Conservation (phyloP, 2,329 filamentous ascomycete species). For the Teratosphaeriaceae sp. region DNA sequence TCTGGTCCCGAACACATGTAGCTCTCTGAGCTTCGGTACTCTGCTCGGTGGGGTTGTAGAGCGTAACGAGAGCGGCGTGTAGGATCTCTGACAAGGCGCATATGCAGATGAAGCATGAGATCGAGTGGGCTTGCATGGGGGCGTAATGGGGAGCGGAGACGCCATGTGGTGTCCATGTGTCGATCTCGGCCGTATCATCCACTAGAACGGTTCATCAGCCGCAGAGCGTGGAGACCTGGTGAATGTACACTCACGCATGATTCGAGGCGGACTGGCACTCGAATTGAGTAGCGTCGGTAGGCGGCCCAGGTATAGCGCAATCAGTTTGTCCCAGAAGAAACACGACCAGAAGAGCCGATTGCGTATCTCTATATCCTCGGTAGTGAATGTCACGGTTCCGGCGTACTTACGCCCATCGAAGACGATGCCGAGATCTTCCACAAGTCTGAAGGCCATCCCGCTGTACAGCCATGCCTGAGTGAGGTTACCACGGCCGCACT, state of each 20-base stretch:
- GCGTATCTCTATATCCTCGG: neutral
- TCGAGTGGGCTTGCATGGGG: neutral
- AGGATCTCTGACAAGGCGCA: neutral
- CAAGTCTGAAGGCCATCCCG: neutral
- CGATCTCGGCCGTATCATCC: neutral
- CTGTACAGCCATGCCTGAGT: conserved; percentile 1
- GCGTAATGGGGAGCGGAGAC: neutral
- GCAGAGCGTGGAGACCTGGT: too few species aligned
- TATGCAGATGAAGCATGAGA: neutral
- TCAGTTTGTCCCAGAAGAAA: neutral
- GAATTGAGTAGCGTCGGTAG: neutral
- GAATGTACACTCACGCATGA: neutral
- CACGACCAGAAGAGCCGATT: neutral
- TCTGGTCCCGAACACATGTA: neutral
- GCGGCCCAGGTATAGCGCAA: neutral
- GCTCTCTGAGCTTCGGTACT: neutral
- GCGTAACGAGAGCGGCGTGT: neutral
- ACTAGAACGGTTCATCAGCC: too few species aligned
- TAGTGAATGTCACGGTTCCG: neutral
- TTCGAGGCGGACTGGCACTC: neutral
- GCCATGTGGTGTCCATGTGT: neutral
- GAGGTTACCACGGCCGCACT: neutral
- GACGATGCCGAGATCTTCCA: neutral
- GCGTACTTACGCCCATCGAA: neutral
- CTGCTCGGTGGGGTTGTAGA: neutral